Evolutionary conservation across 805 yeast species (phyloP).

Genomic region (Zygoascus tannicola): DNA sequence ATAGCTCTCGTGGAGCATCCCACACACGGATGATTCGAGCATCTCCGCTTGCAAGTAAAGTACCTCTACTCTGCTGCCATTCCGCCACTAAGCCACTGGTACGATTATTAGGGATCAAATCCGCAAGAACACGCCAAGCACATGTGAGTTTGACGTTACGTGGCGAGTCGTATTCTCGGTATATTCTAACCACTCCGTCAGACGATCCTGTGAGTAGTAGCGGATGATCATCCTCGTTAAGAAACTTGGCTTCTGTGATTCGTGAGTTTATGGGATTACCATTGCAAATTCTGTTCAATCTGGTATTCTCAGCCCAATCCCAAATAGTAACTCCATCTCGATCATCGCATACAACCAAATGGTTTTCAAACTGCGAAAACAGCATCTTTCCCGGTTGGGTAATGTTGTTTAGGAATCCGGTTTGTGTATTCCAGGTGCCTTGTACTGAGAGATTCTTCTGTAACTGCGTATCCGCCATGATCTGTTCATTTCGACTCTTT

Average conservation of each 20-base stretch:
- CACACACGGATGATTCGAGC: constrained; percentile 83
- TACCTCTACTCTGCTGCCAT: constrained; percentile 96
- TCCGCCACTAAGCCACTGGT: constrained; percentile 80
- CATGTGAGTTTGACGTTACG: constrained; percentile 56
- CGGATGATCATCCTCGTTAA: constrained; percentile 90
- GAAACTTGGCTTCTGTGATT: constrained; percentile 73
- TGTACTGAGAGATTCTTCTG: constrained; percentile 74
- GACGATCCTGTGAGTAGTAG: constrained; percentile 79
- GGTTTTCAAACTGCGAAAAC: constrained; percentile 87
- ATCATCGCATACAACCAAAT: constrained; percentile 71
- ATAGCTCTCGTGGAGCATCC: constrained; percentile 93
- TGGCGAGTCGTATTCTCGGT: constrained; percentile 58
- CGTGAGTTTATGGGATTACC: constrained; percentile 82
- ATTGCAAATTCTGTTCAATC: constrained; percentile 63
- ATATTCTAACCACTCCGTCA: constrained; percentile 88
- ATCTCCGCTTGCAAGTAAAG: constrained; percentile 87
- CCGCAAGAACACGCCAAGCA: constrained; percentile 90
- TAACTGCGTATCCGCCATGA: constrained; percentile 81
- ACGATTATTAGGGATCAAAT: constrained; percentile 67
- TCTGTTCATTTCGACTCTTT: constrained; percentile 75
- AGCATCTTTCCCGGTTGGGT: constrained; percentile 71
- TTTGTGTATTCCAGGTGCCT: constrained; percentile 74
- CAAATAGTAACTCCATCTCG: constrained; percentile 75
- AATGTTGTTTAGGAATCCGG: constrained; percentile 53
- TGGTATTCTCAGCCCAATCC: constrained; percentile 68